A percentile compares a stretch with the other conserved stretches of the same genome.
phyloP scores from a whole-genome alignment of 2,329 filamentous ascomycete species.

The Pochonia chlamydosporia region DNA sequence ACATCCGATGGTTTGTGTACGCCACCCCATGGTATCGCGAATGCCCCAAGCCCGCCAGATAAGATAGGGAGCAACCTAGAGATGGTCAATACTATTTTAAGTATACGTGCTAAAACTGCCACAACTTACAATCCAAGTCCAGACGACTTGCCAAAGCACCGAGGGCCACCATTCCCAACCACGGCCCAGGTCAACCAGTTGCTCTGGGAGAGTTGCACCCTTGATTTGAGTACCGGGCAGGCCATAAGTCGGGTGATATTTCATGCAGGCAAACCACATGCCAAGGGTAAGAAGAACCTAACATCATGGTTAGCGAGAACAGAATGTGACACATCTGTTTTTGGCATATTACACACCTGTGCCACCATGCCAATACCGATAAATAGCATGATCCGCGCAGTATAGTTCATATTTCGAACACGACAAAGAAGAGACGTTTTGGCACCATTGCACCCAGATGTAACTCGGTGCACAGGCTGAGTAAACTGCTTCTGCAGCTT shows the following conservation, averaged over 20 bases:
- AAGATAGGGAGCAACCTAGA: conserved; percentile 4
- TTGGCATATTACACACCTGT: conserved; percentile 33
- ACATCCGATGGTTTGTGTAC: conserved; percentile 51
- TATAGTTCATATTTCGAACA: conserved; percentile 29
- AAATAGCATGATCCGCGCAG: conserved; percentile 34
- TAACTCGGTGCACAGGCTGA: conserved; percentile 10
- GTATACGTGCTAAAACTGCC: conserved; percentile 27
- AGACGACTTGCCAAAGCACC: conserved; percentile 49
- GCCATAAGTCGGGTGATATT: conserved; percentile 51
- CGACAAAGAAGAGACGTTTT: conserved; percentile 26
- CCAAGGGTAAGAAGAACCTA: conserved; percentile 47
- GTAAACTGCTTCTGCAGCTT: conserved; percentile 39
- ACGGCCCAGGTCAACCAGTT: conserved; percentile 32
- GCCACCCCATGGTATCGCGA: conserved; percentile 59
- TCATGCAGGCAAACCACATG: conserved; percentile 51
- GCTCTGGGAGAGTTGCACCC: conserved; percentile 29
- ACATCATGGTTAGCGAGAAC: too few relatives aligned
- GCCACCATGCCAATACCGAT: conserved; percentile 42
- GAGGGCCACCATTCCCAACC: conserved; percentile 58
- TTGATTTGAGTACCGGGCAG: conserved; percentile 29
- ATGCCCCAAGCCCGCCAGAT: conserved; percentile 57
- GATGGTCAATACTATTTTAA: background rate
- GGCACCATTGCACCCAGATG: conserved; percentile 19
- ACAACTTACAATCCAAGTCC: conserved; percentile 55
- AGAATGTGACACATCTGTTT: background rate